Conservation (phyloP, 768 basidiomycete genomes). For the Rhodosporidiobolus odoratus region DNA sequence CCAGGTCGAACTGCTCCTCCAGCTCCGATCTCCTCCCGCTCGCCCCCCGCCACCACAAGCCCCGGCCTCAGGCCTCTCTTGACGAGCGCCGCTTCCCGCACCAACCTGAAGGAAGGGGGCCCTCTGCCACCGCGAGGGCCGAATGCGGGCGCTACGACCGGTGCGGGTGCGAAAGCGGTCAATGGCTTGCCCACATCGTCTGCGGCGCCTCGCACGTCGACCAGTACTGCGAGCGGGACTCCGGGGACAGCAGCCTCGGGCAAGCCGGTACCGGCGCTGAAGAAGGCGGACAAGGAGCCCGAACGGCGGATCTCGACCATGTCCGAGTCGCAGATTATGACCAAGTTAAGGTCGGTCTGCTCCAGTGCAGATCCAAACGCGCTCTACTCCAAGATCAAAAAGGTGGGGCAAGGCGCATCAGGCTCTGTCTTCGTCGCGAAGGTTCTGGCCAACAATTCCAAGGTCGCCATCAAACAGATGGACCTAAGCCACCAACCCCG, state of each 20-base stretch:
- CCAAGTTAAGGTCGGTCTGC: slow-evolving; percentile 85
- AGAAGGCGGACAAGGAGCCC: slow-evolving; percentile 52
- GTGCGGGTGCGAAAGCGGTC: not conserved
- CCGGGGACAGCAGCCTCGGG: slow-evolving; percentile 2
- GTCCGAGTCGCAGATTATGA: slow-evolving; percentile 98
- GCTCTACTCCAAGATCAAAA: slow-evolving; percentile 93
- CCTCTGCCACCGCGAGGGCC: not conserved
- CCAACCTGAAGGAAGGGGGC: slow-evolving; percentile 1
- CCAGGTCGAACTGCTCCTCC: slow-evolving; percentile 25
- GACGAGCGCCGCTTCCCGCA: slow-evolving; percentile 19
- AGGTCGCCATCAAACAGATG: slow-evolving; percentile 94
- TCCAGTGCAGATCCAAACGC: slow-evolving; percentile 77
- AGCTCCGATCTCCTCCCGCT: not conserved
- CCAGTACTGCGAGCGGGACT: not conserved
- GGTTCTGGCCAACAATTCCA: slow-evolving; percentile 74
- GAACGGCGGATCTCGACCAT: slow-evolving; percentile 91
- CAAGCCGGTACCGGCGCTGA: slow-evolving; percentile 47
- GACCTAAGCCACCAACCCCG: slow-evolving; percentile 80
- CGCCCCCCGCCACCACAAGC: not conserved
- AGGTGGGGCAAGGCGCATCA: slow-evolving; percentile 96
- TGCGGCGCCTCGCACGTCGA: not conserved
- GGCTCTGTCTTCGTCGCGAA: slow-evolving; percentile 98
- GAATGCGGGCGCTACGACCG: not conserved
- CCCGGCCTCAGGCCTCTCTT: slow-evolving; percentile 20
- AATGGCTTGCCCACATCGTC: not conserved